phyloP scores from a whole-genome alignment of 192 early-diverging fungal species.

The Coemansia sp. region DNA sequence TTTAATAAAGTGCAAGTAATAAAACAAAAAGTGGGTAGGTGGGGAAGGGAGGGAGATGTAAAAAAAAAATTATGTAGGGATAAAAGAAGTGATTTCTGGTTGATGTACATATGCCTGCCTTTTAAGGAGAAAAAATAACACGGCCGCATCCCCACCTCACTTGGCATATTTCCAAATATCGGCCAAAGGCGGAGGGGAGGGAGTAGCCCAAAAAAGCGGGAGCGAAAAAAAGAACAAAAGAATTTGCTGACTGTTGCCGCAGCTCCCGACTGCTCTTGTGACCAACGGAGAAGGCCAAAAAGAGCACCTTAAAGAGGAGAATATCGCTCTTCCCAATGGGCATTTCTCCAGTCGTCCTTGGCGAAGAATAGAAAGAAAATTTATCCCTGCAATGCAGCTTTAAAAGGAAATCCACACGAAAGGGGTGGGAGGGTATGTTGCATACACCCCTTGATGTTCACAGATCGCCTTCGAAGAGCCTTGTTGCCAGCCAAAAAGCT shows the following conservation, averaged over 20 bases:
- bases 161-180: not conserved
- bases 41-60: no score
- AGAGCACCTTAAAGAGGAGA: not conserved
- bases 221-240: not conserved
- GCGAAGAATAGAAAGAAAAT: not conserved
- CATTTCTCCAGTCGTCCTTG: not conserved
- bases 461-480: not conserved
- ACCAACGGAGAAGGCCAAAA: no score
- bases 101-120: not conserved
- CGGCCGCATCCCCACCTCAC: not conserved
- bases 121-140: not conserved
- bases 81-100: not conserved
- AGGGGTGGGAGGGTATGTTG: not conserved
- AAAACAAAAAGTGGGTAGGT: not conserved
- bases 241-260: not conserved
- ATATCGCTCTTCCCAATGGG: not conserved
- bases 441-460: not conserved
- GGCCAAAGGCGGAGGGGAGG: not conserved
- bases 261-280: not conserved
- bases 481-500: not conserved
- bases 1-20: not conserved
- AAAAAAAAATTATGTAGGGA: not conserved
- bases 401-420: not conserved
- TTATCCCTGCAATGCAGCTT: not conserved
- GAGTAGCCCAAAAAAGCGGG: no score